Conservation (phyloP, 805 yeast species). For the Yueomyces sinensis region DNA sequence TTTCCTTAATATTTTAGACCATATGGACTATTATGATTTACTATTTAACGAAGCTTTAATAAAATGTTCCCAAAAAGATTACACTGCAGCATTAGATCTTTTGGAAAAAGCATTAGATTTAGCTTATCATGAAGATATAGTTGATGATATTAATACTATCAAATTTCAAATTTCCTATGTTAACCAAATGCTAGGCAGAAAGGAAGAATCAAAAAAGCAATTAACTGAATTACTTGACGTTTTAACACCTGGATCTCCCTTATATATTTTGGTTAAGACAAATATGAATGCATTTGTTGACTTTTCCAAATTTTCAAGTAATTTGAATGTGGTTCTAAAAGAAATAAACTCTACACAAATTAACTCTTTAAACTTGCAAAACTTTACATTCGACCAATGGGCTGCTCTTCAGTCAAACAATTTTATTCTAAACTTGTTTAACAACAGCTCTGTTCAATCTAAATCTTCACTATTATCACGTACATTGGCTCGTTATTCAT, state of each 20-base stretch:
- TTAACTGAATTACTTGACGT: slow-evolving; percentile 22
- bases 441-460: slow-evolving; percentile 10
- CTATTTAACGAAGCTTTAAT: slow-evolving; percentile 53
- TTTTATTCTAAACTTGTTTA: slow-evolving; percentile 16
- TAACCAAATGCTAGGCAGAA: slow-evolving; percentile 29
- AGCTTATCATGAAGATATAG: slow-evolving; percentile 28
- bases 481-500: slow-evolving; percentile 12
- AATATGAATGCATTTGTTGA: slow-evolving; percentile 19
- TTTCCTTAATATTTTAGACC: background rate
- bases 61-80: slow-evolving; percentile 31
- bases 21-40: slow-evolving; percentile 38
- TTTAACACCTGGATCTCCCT: slow-evolving; percentile 13
- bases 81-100: slow-evolving; percentile 27
- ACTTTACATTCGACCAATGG: slow-evolving; percentile 19
- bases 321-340: slow-evolving; percentile 21
- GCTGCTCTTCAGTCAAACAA: slow-evolving; percentile 9
- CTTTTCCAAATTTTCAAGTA: slow-evolving; percentile 20
- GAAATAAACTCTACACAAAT: slow-evolving; percentile 21
- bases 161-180: slow-evolving; percentile 47
- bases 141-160: slow-evolving; percentile 47
- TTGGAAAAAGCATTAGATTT: slow-evolving; percentile 32
- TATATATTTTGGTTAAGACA: slow-evolving; percentile 20
- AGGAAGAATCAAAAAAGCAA: slow-evolving; percentile 25
- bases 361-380: slow-evolving; percentile 9
- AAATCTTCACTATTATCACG: slow-evolving; percentile 11